Percentiles rank a stretch among this genome's conserved stretches.
Evolutionary conservation across 495 filamentous ascomycete species (phyloP).

Genomic region (Penicillium silybi): DNA sequence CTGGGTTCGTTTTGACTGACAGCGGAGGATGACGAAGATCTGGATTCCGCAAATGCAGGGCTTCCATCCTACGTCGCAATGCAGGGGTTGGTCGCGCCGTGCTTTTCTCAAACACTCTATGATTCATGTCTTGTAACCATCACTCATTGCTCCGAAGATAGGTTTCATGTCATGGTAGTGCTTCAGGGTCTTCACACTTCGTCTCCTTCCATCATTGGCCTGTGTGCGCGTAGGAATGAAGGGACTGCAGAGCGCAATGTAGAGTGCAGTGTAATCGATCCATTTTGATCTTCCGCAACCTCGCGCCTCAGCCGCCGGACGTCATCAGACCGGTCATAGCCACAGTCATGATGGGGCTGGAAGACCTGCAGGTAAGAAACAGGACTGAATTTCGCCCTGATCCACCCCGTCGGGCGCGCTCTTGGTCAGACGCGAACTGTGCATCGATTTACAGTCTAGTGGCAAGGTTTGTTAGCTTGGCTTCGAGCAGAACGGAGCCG

Average conservation of each 20-base stretch:
- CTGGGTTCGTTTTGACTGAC: conserved; percentile 17
- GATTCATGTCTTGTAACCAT: neutral
- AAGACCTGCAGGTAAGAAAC: neutral
- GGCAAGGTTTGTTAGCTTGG: conserved; percentile 22
- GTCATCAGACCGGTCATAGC: conserved; percentile 2
- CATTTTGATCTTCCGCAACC: conserved; percentile 8
- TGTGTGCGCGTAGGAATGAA: neutral
- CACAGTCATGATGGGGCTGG: conserved; percentile 5
- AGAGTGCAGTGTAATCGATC: neutral
- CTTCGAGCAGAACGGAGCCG: conserved; percentile 12
- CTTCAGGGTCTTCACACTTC: neutral
- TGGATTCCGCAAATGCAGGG: conserved; percentile 20
- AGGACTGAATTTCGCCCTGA: conserved; percentile 14
- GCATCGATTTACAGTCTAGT: conserved; percentile 21
- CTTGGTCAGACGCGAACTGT: conserved; percentile 19
- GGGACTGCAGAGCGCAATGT: neutral
- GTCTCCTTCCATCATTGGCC: conserved; percentile 9
- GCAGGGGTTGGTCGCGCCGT: neutral
- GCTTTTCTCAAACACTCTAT: neutral
- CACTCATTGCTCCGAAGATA: neutral
- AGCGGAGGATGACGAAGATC: conserved; percentile 23
- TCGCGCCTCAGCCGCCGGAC: conserved; percentile 16
- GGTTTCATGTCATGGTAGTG: too few species aligned
- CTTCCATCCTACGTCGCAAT: conserved; percentile 7
- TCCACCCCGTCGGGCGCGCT: conserved; percentile 28